phyloP scores from a whole-genome alignment of 148 eudicot species.

The Chenopodium berlandieri region DNA sequence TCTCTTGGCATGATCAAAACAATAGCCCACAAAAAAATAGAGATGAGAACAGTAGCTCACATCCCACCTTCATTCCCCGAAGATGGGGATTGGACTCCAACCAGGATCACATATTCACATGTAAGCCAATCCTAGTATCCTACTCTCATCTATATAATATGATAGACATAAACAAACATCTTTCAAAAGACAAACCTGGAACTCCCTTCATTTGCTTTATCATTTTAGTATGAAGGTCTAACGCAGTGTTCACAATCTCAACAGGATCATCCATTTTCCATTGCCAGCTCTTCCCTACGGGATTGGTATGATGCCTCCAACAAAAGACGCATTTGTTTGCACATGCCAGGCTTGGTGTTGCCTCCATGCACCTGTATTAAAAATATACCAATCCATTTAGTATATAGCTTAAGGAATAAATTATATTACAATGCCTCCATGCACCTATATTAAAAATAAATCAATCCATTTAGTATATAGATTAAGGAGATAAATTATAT shows the following conservation, averaged over 20 bases:
- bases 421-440: constrained; percentile 58
- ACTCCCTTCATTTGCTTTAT: constrained; percentile 99
- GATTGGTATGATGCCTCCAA: constrained; percentile 99
- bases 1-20: neutral
- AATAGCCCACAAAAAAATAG: neutral
- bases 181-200: constrained; percentile 56
- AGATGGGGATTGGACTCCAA: neutral
- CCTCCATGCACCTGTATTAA: constrained; percentile 86
- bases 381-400: constrained; percentile 10
- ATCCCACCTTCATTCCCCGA: neutral
- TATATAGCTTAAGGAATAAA: too few species aligned
- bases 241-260: constrained; percentile 82
- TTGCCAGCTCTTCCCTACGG: constrained; percentile 89
- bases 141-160: neutral
- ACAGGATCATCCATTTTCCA: constrained; percentile 99
- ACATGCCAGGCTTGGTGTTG: constrained; percentile 97
- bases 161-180: neutral
- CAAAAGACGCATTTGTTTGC: constrained; percentile 99
- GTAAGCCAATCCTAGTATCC: neutral
- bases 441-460: constrained; percentile 49
- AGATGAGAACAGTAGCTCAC: neutral
- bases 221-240: constrained; percentile 90
- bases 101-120: neutral
- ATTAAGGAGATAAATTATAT: too few species aligned
- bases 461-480: constrained; percentile 4